Base-by-base conservation (phyloP, 1,284 basidiomycete species). In the Cyathus pygmaeus region DNA sequence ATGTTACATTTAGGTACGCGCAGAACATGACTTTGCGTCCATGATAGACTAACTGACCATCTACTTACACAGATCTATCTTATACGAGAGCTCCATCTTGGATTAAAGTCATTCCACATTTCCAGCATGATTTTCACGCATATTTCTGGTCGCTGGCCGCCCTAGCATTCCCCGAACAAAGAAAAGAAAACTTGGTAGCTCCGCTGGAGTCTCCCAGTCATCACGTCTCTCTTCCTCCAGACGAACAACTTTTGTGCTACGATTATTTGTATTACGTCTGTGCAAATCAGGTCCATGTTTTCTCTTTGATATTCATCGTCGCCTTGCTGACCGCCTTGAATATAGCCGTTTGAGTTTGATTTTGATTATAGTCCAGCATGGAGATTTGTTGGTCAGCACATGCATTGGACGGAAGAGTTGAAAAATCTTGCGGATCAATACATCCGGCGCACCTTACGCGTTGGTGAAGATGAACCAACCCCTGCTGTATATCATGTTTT, bases 231-330 rank as follows among this genome's bases (percentile, higher is more conserved):
- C 69, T 83, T 21, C 79, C 79, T 5, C 85, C 86, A 7, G 84
- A 86, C 64, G 82, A 85, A 52, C 84, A 86, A 33, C 60, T 87
- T 39, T 67, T 84, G 24, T 87, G 85, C 67, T 85, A 81, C 62
- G 85, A 87, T 63, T 83, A 83, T 63, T 67, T 87, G 50, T 87
- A 85, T 69, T 87, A 79, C 62, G 76, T 79, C 15, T 79, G 76
- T 56, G 76, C 80, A 5, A 71, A 79, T 58, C 76, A 81, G 74
- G 81, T 82, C n/a, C n/a, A 47, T 36, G 74, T 61, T 30, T 44
- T 41, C 23, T 11, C 21, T 29, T 21, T 17, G 39, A 21, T 24
- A 9, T 7, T 36, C 7, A 36, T 9, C 15, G 33, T 15, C 33
- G 15, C 15, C 7, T 36, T 36, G 33, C 15, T 36, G 33, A 36